Percentiles rank a stretch among this genome's conserved stretches.
phyloP scores from a whole-genome alignment of 1,139 yeast genomes.

The Arxiozyma heterogenica region DNA sequence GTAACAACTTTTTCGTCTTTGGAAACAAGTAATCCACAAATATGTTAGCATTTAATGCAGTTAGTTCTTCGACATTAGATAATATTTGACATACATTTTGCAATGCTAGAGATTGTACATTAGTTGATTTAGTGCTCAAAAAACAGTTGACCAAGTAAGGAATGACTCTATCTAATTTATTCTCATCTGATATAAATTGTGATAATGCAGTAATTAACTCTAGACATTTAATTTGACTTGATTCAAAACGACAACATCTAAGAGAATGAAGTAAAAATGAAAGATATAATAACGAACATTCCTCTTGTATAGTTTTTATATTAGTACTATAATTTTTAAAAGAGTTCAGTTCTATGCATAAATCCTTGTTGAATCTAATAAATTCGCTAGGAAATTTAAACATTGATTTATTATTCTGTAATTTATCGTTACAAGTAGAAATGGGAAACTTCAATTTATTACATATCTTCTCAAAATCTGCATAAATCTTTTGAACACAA shows the following conservation, averaged over 20 bases:
- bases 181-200: slow-evolving; percentile 71
- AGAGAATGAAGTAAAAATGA: slow-evolving; percentile 56
- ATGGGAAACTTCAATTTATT: slow-evolving; percentile 38
- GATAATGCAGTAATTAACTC: slow-evolving; percentile 70
- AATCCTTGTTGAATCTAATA: not conserved
- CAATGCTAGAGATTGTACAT: slow-evolving; percentile 56
- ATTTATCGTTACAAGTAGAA: slow-evolving; percentile 6
- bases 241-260: slow-evolving; percentile 54
- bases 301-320: slow-evolving; percentile 4
- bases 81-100: slow-evolving; percentile 53
- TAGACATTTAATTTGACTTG: slow-evolving; percentile 60
- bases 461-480: slow-evolving; percentile 46
- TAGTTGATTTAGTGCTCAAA: slow-evolving; percentile 42
- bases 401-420: not conserved
- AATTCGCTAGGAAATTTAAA: not conserved
- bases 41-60: slow-evolving; percentile 65
- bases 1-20: slow-evolving; percentile 43
- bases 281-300: slow-evolving; percentile 48
- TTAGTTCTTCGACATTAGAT: slow-evolving; percentile 53
- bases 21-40: slow-evolving; percentile 82
- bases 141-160: slow-evolving; percentile 59
- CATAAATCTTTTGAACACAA: slow-evolving; percentile 49
- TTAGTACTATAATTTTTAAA: slow-evolving; percentile 1
- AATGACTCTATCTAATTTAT: slow-evolving; percentile 73
- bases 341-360: not conserved